These are phyloP conservation scores for Backusella parvicylindrica DNA, from an alignment of 192 early-diverging fungal genomes.

Conservation along the genomic window DNA sequence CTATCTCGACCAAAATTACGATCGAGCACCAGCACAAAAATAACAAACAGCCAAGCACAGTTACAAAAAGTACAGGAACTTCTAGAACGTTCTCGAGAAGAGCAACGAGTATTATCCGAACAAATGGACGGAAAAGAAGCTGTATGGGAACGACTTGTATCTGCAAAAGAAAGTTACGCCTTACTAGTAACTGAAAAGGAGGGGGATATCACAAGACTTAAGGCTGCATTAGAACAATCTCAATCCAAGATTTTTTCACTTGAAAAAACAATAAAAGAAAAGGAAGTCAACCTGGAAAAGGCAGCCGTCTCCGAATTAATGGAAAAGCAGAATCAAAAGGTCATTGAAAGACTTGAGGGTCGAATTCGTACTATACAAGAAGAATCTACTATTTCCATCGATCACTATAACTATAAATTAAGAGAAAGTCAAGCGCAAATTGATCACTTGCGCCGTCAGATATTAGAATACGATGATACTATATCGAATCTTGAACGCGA, in stretches of 20 bases:
- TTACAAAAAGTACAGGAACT: slow-evolving; percentile 3
- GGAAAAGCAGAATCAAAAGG: slow-evolving; percentile 5
- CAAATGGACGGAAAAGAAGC: slow-evolving; percentile 20
- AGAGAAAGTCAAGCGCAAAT: slow-evolving; percentile 24
- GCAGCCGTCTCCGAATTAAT: not conserved
- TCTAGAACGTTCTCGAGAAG: slow-evolving; percentile 18
- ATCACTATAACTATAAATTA: not conserved
- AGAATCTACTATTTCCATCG: not conserved
- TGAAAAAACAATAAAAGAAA: not conserved
- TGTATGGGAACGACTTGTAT: slow-evolving; percentile 24
- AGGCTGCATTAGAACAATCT: not conserved
- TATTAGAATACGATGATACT: slow-evolving; percentile 16
- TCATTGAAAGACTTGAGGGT: slow-evolving; percentile 17
- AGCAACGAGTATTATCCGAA: slow-evolving; percentile 2
- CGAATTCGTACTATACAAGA: slow-evolving; percentile 5
- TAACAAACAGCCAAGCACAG: not conserved
- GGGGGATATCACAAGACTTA: not conserved
- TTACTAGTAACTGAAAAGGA: slow-evolving; percentile 20
- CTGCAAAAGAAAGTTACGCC: slow-evolving; percentile 26
- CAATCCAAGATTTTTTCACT: not conserved
- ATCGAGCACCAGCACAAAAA: not conserved
- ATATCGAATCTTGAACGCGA: slow-evolving; percentile 28
- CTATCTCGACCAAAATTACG: not conserved
- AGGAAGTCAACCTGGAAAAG: not conserved
- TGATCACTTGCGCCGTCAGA: slow-evolving; percentile 14